A percentile compares a stretch with the other conserved stretches of the same genome.
Evolutionary conservation across 2,329 filamentous ascomycete species (phyloP).

Genomic region (Atkinsonella hypoxylon): DNA sequence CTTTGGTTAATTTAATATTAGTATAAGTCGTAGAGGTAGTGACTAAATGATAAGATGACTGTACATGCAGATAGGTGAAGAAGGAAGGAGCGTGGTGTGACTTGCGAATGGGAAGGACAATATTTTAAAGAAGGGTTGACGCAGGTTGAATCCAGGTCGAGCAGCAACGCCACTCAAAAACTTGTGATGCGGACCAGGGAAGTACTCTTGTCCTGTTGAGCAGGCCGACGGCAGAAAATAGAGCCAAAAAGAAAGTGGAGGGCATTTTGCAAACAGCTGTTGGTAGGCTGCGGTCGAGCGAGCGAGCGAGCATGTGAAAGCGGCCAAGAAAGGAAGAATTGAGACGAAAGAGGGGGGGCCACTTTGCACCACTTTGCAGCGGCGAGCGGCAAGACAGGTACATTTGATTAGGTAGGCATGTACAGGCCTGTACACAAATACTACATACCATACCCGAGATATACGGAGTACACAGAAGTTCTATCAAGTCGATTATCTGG

Average conservation of each 20-base stretch:
- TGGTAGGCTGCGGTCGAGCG: neutral
- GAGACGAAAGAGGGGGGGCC: neutral
- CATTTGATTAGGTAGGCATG: too few species aligned
- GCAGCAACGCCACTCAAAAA: conserved; percentile 4
- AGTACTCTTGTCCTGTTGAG: too few species aligned
- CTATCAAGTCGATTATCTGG: neutral
- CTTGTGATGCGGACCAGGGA: conserved; percentile 2
- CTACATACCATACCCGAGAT: too few species aligned
- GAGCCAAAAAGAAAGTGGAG: neutral
- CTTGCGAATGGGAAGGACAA: conserved; percentile 4
- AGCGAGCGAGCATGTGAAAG: conserved; percentile 7
- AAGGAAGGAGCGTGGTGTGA: neutral
- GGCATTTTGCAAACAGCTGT: neutral
- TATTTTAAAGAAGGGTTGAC: conserved; percentile 5
- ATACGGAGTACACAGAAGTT: too few species aligned
- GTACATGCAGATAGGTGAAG: neutral
- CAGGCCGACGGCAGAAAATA: neutral
- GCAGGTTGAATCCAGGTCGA: neutral
- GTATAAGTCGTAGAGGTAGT: neutral
- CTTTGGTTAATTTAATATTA: neutral
- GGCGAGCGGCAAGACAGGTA: too few species aligned
- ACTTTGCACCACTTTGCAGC: neutral
- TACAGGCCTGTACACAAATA: too few species aligned
- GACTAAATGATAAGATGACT: neutral
- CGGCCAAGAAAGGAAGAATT: neutral